Base-by-base conservation (phyloP, 1,284 basidiomycete genomes). In the Ganoderma multipileum region DNA sequence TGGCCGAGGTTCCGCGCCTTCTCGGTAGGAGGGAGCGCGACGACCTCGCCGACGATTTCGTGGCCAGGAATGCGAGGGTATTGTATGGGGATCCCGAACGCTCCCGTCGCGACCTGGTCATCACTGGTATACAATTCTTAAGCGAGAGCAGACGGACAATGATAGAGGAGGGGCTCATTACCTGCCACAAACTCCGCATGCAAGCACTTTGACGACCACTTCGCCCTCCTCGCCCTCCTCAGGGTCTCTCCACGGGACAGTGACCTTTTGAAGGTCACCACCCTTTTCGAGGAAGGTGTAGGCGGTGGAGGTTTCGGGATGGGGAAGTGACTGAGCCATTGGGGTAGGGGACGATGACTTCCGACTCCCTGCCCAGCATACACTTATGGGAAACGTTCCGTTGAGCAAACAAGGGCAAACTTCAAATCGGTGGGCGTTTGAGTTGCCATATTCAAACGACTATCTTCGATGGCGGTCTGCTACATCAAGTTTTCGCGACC, bases 101-200 rank as follows among this genome's bases (percentile, higher is more conserved):
- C 11, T 28, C 68, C 69, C 16, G 66, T 39, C 44, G 65, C 64
- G 18, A 72, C 71, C 20, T 66, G 42, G 23, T 68, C 72, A 41
- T 78, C 77, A 63, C 76, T 77, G 64, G 20, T 4, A 12, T 38
- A 3, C 2, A 23, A 16, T 33, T 33, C 23, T 18, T 52, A 6
- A 18, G 1, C 6, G 30, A 20, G 18, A 6, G 54, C 7, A 2
- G 54, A 36, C 20, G 30, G 0, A 5, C 30, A n/a, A n/a, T 5
- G 26, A 7, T 3, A 12, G 28, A 5, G n/a, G 26, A 36, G 11
- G 4, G 16, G 28, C 4, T 38, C 59, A 65, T 36, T 57, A 76
- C 76, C 74, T 75, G 33, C 72, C 76, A 50, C 76, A 77, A 1
- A 77, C 74, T 26, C 75, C 75, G 65, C 76, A 77, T 2, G 75